Percentiles rank a stretch among this genome's conserved stretches.
Evolutionary conservation across 2,329 filamentous ascomycete species (phyloP).

Genomic region (Cercospora canescens): DNA sequence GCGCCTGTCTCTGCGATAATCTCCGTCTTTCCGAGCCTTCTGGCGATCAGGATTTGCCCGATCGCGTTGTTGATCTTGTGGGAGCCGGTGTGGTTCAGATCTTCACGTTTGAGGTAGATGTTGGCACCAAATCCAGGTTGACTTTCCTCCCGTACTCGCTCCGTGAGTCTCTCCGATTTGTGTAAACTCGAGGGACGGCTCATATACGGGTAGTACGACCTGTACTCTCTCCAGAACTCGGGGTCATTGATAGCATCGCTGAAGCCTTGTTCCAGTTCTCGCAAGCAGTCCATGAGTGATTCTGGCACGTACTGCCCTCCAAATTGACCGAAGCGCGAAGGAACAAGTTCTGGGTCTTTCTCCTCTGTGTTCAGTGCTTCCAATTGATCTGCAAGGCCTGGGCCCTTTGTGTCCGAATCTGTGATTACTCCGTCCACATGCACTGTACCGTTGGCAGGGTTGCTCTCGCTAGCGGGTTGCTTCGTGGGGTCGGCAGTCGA

Average conservation of each 20-base stretch:
- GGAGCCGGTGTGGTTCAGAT: constrained; percentile 94
- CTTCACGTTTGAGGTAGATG: constrained; percentile 97
- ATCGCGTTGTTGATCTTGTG: constrained; percentile 99
- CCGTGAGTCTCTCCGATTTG: constrained; percentile 81
- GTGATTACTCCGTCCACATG: constrained; percentile 70
- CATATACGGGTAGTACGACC: constrained; percentile 96
- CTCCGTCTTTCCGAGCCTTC: constrained; percentile 85
- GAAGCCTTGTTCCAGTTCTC: constrained; percentile 88
- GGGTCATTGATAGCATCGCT: constrained; percentile 83
- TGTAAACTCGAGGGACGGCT: constrained; percentile 90
- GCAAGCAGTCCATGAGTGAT: constrained; percentile 94
- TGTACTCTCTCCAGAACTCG: constrained; percentile 94
- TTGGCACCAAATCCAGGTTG: constrained; percentile 76
- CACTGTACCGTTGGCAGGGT: constrained; percentile 51
- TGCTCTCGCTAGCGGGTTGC: constrained; percentile 33
- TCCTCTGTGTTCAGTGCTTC: constrained; percentile 72
- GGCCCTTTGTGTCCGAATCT: constrained; percentile 55
- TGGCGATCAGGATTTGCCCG: constrained; percentile 85
- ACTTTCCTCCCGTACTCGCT: constrained; percentile 42
- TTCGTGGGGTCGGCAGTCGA: constrained; percentile 38
- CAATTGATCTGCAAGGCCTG: constrained; percentile 78
- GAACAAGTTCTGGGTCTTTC: constrained; percentile 58
- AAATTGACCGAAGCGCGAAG: constrained; percentile 89
- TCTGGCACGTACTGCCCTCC: constrained; percentile 98
- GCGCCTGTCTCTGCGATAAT: constrained; percentile 98